Evolutionary conservation across 345 rosid genomes (phyloP), one percentile per base, ranked within the genome.

Genomic region (Pistacia integerrima): DNA sequence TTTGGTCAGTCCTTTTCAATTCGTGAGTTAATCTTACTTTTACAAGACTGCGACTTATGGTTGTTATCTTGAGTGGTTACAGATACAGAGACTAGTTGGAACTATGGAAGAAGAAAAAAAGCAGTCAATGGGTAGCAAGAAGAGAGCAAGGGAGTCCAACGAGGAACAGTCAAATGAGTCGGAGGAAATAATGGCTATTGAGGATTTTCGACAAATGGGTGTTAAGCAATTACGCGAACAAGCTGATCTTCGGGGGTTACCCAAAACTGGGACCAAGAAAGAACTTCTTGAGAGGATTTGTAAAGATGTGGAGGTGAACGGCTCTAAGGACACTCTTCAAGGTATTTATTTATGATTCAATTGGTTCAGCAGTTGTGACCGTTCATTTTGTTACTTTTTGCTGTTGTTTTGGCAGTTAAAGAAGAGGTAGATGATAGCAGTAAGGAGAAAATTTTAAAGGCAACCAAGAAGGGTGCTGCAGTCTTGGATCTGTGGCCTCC

Each of bases 401-500:
- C 28, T 30, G 35, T 64, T 38, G 51, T 35, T 44, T 62, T 75
- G 67, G 66, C 58, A 73, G 76, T 55, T 74, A 74, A 63, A 75
- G 90, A 83, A 76, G 82, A 76, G 52, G 74, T 67, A 25, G 79
- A 79, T 14, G 86, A 80, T 4, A 66, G 41, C 35, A 73, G 76
- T 70, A 77, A 73, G 67, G 93, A 89, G 83, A 91, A 86, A 80
- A 87, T 89, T 8, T 89, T 93, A 25, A 88, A 84, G 1, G 91
- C 90, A 0, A 86, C 92, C 16, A 94, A 86, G 85, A 93, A 93
- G 78, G 94, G 94, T n/a, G 89, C 91, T n/a, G 93, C 92, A 0
- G 94, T 90, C 18, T 80, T 94, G 77, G 96, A 94, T 80, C 89
- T 85, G 46, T 90, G 92, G 87, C 85, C 90, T 74, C 89, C 99